These are phyloP conservation scores for Triticum dicoccoides DNA, from an alignment of 176 grass and related monocot species.

Conservation along the genomic window DNA sequence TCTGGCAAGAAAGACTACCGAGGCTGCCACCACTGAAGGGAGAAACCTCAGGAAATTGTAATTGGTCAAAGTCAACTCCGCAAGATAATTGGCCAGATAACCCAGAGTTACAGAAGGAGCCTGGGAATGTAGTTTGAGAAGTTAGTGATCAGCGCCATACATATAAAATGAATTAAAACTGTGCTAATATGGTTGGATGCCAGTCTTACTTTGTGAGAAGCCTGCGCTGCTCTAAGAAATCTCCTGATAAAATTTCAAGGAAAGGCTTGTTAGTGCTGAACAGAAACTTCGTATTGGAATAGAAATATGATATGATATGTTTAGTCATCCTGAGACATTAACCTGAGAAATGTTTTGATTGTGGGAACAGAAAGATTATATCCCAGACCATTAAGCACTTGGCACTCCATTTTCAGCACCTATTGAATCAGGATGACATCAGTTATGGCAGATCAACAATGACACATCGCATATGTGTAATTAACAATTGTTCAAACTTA, in stretches of 20 bases:
- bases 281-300: too few relatives aligned
- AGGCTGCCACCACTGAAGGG: constrained; percentile 77
- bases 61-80: constrained; percentile 64
- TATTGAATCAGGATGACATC: constrained; percentile 36
- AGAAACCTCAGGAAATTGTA: constrained; percentile 81
- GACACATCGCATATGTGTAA: constrained; percentile 7
- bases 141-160: constrained; percentile 17
- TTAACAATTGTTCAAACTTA: background rate
- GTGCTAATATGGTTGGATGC: constrained; percentile 9
- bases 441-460: constrained; percentile 16
- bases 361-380: constrained; percentile 86
- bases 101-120: constrained; percentile 36
- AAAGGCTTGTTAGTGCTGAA: constrained; percentile 5
- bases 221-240: constrained; percentile 78
- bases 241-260: constrained; percentile 55
- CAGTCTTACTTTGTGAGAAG: constrained; percentile 63
- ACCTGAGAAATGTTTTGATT: constrained; percentile 86
- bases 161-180: constrained; percentile 16
- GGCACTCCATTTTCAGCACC: constrained; percentile 83
- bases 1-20: constrained; percentile 78
- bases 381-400: constrained; percentile 55
- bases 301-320: too few relatives aligned
- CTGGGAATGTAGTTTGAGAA: constrained; percentile 42
- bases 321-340: constrained; percentile 3
- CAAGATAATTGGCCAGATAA: constrained; percentile 76